A percentile compares a stretch with the other conserved stretches of the same genome.
phyloP scores from a whole-genome alignment of 306 rosid species.

The Pyrus pyrifolia region DNA sequence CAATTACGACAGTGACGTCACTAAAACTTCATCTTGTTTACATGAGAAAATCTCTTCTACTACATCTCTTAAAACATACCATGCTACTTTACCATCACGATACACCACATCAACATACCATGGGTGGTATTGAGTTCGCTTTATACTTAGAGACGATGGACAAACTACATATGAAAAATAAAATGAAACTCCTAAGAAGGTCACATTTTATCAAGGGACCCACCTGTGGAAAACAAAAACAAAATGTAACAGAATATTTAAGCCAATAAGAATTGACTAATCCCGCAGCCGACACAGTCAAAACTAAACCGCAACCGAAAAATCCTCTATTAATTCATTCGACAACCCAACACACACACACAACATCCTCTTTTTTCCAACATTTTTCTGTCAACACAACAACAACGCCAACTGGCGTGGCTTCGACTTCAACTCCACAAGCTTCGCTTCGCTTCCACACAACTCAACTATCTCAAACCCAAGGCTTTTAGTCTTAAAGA shows the following conservation, averaged over 20 bases:
- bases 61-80: not conserved
- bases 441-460: not conserved
- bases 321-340: not conserved
- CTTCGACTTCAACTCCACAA: not conserved
- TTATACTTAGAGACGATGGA: not conserved
- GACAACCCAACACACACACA: not conserved
- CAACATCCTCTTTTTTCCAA: not conserved
- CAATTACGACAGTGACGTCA: accelerated
- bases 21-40: no score
- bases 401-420: not conserved
- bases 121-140: not conserved
- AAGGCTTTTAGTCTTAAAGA: no score
- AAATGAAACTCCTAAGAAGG: no score
- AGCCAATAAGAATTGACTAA: not conserved
- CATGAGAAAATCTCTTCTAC: not conserved
- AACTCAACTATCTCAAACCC: not conserved
- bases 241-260: not conserved
- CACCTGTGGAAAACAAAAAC: no score
- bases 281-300: not conserved
- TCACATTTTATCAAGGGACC: no score
- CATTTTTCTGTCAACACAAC: not conserved
- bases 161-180: not conserved
- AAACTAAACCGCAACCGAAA: not conserved
- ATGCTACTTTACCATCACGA: not conserved
- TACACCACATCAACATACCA: not conserved